Evolutionary conservation across 768 basidiomycete species (phyloP).

Genomic region (Russula compacta): DNA sequence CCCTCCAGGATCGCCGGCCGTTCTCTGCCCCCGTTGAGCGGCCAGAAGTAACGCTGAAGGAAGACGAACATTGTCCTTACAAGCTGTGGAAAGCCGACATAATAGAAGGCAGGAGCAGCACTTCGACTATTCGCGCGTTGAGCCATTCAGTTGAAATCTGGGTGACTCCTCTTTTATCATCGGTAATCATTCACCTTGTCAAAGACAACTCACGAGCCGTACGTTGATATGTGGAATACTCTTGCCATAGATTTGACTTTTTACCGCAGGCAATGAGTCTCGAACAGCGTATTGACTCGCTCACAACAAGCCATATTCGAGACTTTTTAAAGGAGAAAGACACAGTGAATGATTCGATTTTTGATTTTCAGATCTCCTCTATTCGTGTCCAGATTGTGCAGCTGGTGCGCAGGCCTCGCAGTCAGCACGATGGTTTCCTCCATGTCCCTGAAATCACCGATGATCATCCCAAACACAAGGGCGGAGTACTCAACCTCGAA

Average conservation of each 20-base stretch:
- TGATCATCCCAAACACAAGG: background rate
- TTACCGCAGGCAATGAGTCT: conserved; percentile 2
- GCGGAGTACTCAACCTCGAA: conserved; percentile 11
- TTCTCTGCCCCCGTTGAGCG: background rate
- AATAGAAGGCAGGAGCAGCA: conserved; percentile 18
- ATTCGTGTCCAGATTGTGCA: conserved; percentile 6
- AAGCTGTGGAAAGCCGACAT: conserved; percentile 56
- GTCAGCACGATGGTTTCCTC: background rate
- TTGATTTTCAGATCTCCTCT: conserved; percentile 12
- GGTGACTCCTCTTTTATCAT: conserved; percentile 15
- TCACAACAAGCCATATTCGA: conserved; percentile 4
- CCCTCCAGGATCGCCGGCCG: conserved; percentile 6
- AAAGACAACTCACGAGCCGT: conserved; percentile 12
- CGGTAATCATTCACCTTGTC: conserved; percentile 8
- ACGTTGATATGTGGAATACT: background rate
- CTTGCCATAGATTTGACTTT: background rate
- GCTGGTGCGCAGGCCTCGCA: background rate
- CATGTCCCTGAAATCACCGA: background rate
- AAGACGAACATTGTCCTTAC: conserved; percentile 39
- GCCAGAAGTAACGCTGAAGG: background rate
- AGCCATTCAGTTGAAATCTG: conserved; percentile 7
- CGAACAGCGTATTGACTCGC: conserved; percentile 11
- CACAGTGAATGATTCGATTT: background rate
- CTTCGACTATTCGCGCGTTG: conserved; percentile 4
- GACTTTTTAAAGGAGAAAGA: conserved; percentile 1